Evolutionary conservation across 2,329 filamentous ascomycete genomes (phyloP), one percentile per base, ranked within the genome.

Genomic region (Monosporascus cannonballus): DNA sequence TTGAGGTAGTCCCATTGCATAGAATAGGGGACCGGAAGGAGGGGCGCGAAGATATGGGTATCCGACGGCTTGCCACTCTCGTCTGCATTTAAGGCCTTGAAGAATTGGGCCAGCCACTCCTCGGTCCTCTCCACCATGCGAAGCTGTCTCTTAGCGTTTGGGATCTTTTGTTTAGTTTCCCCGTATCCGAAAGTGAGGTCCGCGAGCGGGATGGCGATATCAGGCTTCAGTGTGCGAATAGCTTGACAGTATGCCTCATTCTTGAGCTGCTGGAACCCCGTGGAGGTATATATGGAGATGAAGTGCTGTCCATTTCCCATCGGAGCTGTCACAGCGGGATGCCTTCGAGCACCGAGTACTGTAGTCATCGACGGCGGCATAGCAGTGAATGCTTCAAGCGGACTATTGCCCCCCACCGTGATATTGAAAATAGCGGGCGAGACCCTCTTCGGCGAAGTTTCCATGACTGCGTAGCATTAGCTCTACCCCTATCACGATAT

Each of bases 101-200:
- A 75, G 49, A 90, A 83, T 56, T 87, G 81, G 24, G 83, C 80
- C 18, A 93, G 75, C 90, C 91, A 97, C 38, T 81, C 79, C 66
- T 94, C 87, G 1, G 90, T 96, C 52, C 93, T 80, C 64, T 94
- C 90, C 24, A 84, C 86, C 85, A 96, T 96, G 64, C 89, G 91
- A 37, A 84, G 77, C 47, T 87, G 81, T 46, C 92, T 81, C 71
- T 95, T 96, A 9, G 78, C 73, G 3, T 85, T 81, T 0, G 87
- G 80, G 4, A 58, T 15, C n/a, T 46, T 46, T 24, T 46, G 59
- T 9, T 53, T 51, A 14, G 54, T 53, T 9, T 54, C 51, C 51
- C 75, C 42, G 25, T 46, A 73, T 61, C 61, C 72, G 60, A 81
- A 80, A 34, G 79, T 76, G 9, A 92, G 79, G 69, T 99, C 94